phyloP scores from a whole-genome alignment of 345 rosid genomes.

The Angophora floribunda region DNA sequence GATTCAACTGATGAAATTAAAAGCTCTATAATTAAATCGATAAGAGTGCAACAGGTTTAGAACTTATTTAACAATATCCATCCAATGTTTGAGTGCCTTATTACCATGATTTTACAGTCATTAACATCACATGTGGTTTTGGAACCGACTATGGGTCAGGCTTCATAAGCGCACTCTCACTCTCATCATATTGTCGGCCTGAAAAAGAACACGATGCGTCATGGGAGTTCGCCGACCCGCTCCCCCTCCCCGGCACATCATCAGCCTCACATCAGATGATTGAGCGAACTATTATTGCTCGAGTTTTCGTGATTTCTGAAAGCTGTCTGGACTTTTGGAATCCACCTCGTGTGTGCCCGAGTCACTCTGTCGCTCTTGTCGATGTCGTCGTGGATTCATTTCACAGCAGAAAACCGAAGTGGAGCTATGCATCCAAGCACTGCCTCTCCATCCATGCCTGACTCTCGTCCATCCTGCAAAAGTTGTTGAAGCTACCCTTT shows the following conservation, averaged over 20 bases:
- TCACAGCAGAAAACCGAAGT: neutral
- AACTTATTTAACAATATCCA: too few species aligned
- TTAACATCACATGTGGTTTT: neutral
- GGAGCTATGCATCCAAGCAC: neutral
- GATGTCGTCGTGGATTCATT: neutral
- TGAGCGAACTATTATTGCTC: neutral
- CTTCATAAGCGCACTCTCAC: neutral
- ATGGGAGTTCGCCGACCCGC: neutral
- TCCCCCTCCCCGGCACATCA: neutral
- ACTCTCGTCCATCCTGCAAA: neutral
- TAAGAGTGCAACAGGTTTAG: too few species aligned
- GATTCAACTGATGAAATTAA: too few species aligned
- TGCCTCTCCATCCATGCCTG: neutral
- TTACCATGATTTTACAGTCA: neutral
- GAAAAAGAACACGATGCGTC: neutral
- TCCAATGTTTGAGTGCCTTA: neutral
- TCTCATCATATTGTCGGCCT: neutral
- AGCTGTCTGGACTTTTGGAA: neutral
- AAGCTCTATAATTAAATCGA: too few species aligned
- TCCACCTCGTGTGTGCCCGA: neutral
- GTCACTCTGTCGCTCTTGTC: neutral
- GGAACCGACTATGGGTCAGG: rapidly evolving
- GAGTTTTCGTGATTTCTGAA: neutral
- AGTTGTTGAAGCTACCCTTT: neutral
- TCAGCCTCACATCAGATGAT: neutral